These are phyloP conservation scores for Solanum peruvianum DNA, from an alignment of 257 asterid genomes.

Conservation along the genomic window DNA sequence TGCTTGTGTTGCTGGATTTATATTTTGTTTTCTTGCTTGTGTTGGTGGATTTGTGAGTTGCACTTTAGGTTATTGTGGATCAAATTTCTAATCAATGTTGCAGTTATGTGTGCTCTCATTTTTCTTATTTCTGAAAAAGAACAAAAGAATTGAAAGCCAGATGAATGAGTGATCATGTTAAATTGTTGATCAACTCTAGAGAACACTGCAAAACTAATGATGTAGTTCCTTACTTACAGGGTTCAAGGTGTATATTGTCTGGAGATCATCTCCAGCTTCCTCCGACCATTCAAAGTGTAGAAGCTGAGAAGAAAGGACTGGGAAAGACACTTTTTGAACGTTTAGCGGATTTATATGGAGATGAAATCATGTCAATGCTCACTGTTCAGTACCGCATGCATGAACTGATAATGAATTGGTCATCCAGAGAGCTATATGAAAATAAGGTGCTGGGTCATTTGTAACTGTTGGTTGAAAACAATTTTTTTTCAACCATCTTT, in stretches of 20 bases:
- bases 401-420: conserved; percentile 90
- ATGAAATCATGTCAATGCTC: conserved; percentile 77
- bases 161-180: not conserved
- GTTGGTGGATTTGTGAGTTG: not conserved
- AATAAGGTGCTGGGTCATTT: conserved; percentile 58
- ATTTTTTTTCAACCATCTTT: not conserved
- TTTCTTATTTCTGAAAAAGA: not conserved
- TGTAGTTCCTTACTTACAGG: conserved; percentile 31
- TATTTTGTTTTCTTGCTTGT: not conserved
- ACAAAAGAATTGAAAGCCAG: not conserved
- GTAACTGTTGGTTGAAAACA: not conserved
- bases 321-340: conserved; percentile 97
- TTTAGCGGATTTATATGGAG: conserved; percentile 76
- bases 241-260: conserved; percentile 78
- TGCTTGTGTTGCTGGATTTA: not conserved
- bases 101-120: not conserved
- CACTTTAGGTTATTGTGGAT: not conserved
- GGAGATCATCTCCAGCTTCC: conserved; percentile 99
- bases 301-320: conserved; percentile 88
- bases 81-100: not conserved
- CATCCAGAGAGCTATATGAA: conserved; percentile 71
- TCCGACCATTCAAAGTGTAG: conserved; percentile 95
- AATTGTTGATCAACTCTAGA: not conserved
- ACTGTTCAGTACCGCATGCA: conserved; percentile 99
- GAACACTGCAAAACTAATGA: conserved; percentile 1